phyloP scores from a whole-genome alignment of 2,329 filamentous ascomycete species.

The Cercospora berteroae region DNA sequence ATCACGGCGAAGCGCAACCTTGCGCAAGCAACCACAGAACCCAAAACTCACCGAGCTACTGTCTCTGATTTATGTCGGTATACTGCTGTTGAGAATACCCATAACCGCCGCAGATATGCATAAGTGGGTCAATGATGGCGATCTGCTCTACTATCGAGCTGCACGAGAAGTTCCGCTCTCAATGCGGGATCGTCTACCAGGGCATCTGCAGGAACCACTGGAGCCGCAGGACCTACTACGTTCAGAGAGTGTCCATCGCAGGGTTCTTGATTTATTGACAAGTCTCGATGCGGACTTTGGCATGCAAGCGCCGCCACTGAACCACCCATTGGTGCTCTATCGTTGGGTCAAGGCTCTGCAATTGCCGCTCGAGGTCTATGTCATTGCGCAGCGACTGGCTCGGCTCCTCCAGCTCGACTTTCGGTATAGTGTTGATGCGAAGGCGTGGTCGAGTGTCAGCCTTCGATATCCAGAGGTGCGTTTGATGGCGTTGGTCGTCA shows the following conservation, averaged over 20 bases:
- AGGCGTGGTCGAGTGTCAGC: constrained; percentile 42
- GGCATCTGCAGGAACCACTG: constrained; percentile 59
- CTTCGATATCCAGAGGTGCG: constrained; percentile 71
- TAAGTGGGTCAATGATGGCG: constrained; percentile 63
- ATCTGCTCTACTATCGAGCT: constrained; percentile 70
- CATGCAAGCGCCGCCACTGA: constrained; percentile 70
- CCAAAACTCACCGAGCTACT: constrained; percentile 74
- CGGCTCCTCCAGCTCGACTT: constrained; percentile 55
- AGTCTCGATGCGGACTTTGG: constrained; percentile 67
- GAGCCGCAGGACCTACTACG: constrained; percentile 52
- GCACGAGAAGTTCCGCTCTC: constrained; percentile 57
- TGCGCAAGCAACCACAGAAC: constrained; percentile 44
- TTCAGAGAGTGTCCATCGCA: constrained; percentile 61
- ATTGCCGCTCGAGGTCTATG: constrained; percentile 69
- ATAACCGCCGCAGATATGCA: constrained; percentile 71
- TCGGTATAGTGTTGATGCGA: constrained; percentile 45
- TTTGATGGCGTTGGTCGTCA: constrained; percentile 67
- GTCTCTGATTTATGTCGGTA: constrained; percentile 75
- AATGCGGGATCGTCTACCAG: constrained; percentile 64
- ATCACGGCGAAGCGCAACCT: constrained; percentile 36
- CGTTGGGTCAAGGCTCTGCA: constrained; percentile 69
- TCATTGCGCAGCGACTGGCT: constrained; percentile 58
- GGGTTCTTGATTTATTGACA: constrained; percentile 60
- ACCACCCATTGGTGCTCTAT: constrained; percentile 65
- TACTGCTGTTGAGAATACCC: constrained; percentile 71